phyloP scores from a whole-genome alignment of 257 asterid genomes.

The Thymus quinquecostatus region DNA sequence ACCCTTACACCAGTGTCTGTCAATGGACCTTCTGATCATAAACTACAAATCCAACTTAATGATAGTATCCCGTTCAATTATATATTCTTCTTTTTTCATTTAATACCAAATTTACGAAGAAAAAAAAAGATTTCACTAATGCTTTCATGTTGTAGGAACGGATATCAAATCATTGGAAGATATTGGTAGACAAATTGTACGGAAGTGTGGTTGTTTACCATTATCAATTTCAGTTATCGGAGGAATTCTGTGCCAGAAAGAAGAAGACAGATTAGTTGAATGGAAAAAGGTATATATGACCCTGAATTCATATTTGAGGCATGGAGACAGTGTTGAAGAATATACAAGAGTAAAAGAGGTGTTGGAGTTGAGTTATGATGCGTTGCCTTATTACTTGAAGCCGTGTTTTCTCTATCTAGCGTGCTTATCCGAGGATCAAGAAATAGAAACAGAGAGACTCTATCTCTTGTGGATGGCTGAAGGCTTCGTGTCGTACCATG shows the following conservation, averaged over 20 bases:
- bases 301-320: not conserved
- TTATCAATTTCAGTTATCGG: not conserved
- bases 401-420: constrained; percentile 25
- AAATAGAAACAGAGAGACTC: constrained; percentile 4
- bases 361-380: constrained; percentile 26
- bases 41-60: no score
- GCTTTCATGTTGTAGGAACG: no score
- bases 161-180: not conserved
- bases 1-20: no score
- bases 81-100: no score
- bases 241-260: not conserved
- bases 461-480: constrained; percentile 29
- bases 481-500: constrained; percentile 6
- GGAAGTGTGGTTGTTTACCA: not conserved
- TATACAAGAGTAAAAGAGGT: constrained; percentile 13
- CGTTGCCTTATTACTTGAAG: constrained; percentile 31
- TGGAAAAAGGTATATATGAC: not conserved
- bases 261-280: not conserved
- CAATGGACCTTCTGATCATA: no score
- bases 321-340: not conserved
- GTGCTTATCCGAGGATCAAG: constrained; percentile 12
- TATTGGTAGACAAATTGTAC: not conserved
- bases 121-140: no score
- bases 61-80: no score
- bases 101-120: no score